Evolutionary conservation across 73 alveolate genomes (phyloP).

Genomic region (Uronychia setigera): DNA sequence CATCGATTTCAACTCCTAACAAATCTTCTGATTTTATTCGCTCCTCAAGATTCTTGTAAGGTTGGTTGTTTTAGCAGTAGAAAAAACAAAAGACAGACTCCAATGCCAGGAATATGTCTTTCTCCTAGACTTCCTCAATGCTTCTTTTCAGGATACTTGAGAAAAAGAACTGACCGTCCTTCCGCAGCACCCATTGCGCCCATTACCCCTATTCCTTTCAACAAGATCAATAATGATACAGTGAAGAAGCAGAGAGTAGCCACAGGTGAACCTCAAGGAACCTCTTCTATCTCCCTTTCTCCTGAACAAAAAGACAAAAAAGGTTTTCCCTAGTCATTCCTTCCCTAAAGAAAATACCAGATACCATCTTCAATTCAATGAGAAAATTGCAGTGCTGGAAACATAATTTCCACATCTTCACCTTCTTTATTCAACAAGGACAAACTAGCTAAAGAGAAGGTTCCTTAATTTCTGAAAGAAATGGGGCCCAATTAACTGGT

Average conservation of each 20-base stretch:
- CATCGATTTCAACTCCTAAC: not conserved
- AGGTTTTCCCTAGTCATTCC: not conserved
- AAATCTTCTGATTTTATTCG: not conserved
- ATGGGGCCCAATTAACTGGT: no score
- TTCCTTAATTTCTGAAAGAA: no score
- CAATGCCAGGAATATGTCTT: not conserved
- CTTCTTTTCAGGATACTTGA: not conserved
- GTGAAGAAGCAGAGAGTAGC: not conserved
- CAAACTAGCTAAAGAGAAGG: no score
- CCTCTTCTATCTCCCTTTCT: no score
- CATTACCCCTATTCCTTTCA: not conserved
- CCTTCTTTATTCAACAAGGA: no score
- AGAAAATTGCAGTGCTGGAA: not conserved
- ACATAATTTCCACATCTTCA: not conserved
- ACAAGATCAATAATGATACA: not conserved
- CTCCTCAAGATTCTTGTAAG: no score
- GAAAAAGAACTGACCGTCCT: not conserved
- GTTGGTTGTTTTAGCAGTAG: not conserved
- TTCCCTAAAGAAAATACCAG: not conserved
- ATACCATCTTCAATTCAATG: not conserved
- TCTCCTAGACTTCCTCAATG: not conserved
- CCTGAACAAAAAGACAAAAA: not conserved
- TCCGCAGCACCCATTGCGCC: not conserved
- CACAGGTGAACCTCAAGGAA: no score
- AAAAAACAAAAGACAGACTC: not conserved